Conservation (phyloP, 2,329 filamentous ascomycete species). For the Calonectria montana region DNA sequence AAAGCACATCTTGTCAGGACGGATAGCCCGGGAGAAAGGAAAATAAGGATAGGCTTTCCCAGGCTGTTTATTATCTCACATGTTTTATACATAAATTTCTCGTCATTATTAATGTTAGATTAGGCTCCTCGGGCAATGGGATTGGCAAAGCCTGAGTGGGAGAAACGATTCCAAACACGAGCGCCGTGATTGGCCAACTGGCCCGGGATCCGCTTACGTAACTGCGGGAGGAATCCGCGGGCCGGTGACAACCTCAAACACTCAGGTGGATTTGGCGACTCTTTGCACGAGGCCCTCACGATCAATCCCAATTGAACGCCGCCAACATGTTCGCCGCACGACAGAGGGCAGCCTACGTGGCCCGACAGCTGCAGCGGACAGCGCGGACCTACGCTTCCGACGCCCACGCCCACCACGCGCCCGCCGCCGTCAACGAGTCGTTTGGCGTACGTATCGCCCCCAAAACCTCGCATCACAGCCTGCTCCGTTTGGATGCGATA, state of each 20-base stretch:
- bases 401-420: conserved; percentile 60
- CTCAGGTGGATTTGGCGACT: conserved; percentile 35
- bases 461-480: conserved; percentile 32
- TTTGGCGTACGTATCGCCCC: conserved; percentile 63
- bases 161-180: conserved; percentile 32
- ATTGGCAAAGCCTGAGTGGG: conserved; percentile 1
- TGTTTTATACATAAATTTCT: background rate
- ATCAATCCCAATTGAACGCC: conserved; percentile 49
- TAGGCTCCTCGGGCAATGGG: too few species aligned
- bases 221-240: conserved; percentile 35
- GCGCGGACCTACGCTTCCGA: conserved; percentile 66
- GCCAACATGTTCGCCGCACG: conserved; percentile 56
- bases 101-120: background rate
- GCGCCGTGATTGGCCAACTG: conserved; percentile 36
- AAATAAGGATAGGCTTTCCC: too few species aligned
- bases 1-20: background rate
- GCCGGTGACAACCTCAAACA: conserved; percentile 44
- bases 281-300: conserved; percentile 39
- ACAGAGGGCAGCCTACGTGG: conserved; percentile 55
- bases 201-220: conserved; percentile 42
- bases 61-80: background rate
- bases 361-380: conserved; percentile 51
- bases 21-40: background rate
- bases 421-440: conserved; percentile 62
- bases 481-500: background rate